Percentiles rank a stretch among this genome's conserved stretches.
Conservation (phyloP, 1,284 basidiomycete species). For the Leccinum pallidistipes region DNA sequence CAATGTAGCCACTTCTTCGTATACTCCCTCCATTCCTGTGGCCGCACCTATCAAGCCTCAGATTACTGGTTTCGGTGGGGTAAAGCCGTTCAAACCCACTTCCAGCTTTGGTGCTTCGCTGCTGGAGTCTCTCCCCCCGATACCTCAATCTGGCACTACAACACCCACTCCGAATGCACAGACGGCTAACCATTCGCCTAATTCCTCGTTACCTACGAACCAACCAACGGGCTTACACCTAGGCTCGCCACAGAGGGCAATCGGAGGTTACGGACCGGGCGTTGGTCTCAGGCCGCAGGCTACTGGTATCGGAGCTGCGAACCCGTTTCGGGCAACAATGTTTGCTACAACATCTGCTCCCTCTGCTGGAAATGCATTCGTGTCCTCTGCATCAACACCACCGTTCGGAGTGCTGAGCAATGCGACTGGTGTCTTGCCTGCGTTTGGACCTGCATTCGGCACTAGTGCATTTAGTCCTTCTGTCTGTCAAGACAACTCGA, state of each 20-base stretch:
- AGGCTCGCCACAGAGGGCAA: slow-evolving; percentile 33
- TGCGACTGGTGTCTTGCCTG: slow-evolving; percentile 8
- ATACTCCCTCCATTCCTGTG: slow-evolving; percentile 29
- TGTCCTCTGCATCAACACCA: slow-evolving; percentile 27
- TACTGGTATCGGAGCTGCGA: slow-evolving; percentile 64
- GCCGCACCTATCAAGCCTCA: slow-evolving; percentile 61
- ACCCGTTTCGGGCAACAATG: slow-evolving; percentile 77
- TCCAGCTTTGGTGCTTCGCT: slow-evolving; percentile 86
- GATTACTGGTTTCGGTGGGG: slow-evolving; percentile 75
- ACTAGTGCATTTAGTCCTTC: slow-evolving; percentile 16
- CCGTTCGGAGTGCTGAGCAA: slow-evolving; percentile 22
- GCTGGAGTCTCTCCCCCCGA: slow-evolving; percentile 75
- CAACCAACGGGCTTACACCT: slow-evolving; percentile 27
- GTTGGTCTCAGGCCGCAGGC: slow-evolving; percentile 70
- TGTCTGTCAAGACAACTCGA: slow-evolving; percentile 20
- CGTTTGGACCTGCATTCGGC: slow-evolving; percentile 17
- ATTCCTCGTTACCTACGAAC: slow-evolving; percentile 21
- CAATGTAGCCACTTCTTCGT: slow-evolving; percentile 42
- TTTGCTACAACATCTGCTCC: slow-evolving; percentile 27
- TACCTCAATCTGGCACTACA: slow-evolving; percentile 55
- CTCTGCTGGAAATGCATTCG: slow-evolving; percentile 8
- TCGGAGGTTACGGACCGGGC: slow-evolving; percentile 45
- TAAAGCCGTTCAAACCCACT: slow-evolving; percentile 91
- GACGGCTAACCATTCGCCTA: slow-evolving; percentile 11
- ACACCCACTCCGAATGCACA: slow-evolving; percentile 44